These are phyloP conservation scores for Hypoxylon lienhwacheense DNA, from an alignment of 495 filamentous ascomycete genomes.

Conservation along the genomic window DNA sequence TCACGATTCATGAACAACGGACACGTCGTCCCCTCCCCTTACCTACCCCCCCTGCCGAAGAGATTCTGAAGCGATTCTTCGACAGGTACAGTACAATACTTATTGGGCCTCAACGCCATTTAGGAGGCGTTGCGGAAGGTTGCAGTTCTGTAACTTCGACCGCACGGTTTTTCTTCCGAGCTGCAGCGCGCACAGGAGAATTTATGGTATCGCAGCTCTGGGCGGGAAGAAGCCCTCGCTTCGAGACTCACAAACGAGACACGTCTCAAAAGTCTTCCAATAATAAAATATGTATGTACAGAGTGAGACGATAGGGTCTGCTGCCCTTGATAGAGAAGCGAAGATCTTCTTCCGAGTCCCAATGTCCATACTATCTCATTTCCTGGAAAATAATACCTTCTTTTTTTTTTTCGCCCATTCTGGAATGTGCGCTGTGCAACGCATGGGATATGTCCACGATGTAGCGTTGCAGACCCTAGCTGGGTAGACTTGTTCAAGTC, in stretches of 20 bases:
- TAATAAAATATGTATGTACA: conserved; percentile 3
- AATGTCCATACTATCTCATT: conserved; percentile 2
- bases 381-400: background rate
- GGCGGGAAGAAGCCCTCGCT: conserved; percentile 17
- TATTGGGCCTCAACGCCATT: conserved; percentile 26
- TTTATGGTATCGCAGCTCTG: conserved; percentile 7
- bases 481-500: conserved; percentile 15
- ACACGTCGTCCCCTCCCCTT: conserved; percentile 6
- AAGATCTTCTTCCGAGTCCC: too few relatives aligned
- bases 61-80: background rate
- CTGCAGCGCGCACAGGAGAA: conserved; percentile 14
- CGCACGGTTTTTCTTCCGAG: conserved; percentile 14
- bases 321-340: background rate
- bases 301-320: too few relatives aligned
- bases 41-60: conserved; percentile 5
- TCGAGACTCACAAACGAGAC: conserved; percentile 12
- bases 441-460: background rate
- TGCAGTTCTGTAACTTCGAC: conserved; percentile 25
- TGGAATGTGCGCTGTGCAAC: conserved; percentile 24
- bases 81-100: too few relatives aligned
- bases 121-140: conserved; percentile 18
- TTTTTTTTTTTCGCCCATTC: conserved; percentile 28
- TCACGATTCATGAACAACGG: conserved; percentile 17
- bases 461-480: background rate
- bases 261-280: background rate